Base-by-base conservation (phyloP, 2,329 filamentous ascomycete genomes). In the Apiospora phragmitis region DNA sequence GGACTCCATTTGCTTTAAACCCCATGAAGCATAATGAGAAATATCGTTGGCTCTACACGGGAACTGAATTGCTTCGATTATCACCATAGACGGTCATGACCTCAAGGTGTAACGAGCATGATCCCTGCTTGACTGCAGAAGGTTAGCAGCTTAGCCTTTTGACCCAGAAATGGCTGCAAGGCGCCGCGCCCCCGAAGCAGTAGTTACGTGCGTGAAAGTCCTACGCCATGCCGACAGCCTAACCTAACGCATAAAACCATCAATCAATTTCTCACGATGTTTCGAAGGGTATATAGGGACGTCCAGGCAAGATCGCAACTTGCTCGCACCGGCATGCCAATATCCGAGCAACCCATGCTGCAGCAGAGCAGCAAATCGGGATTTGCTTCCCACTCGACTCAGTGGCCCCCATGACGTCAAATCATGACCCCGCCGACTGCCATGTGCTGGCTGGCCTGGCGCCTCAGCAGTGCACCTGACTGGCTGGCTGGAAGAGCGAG, bases 371-470 rank as follows among this genome's bases (percentile, higher is more conserved):
- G 29, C 51, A 59, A 16, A 21, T 11, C 51, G 29, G 29, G 51
- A 59, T 35, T 59, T 59, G 51, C 45, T 35, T 59, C 49, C 24
- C 29, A 35, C 7, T 16, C 21, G 55, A n/a, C 21, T 26, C 32
- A 62, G 55, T 62, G 29, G 55, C 21, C 55, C 51, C 18, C 55
- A 62, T 62, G 55, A 62, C 55, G 55, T 62, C 55, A 62, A 62
- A 62, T 38, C 55, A 62, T 38, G 55, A 38, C 55, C 55, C 55
- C 55, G 26, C 29, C 51, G 21, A 59, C 51, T 14, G 29, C 32
- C 51, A 26, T 51, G 55, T 62, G 32, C 55, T 62, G n/a, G 29
- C 32, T 11, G 32, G 55, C 32, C 55, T n/a, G 55, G 55, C 55
- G 55, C 55, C 55, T 38, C 21, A 62, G 55, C 32, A 62, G 32